Base-by-base conservation (phyloP, 495 filamentous ascomycete genomes). In the Haplographium delicatum region DNA sequence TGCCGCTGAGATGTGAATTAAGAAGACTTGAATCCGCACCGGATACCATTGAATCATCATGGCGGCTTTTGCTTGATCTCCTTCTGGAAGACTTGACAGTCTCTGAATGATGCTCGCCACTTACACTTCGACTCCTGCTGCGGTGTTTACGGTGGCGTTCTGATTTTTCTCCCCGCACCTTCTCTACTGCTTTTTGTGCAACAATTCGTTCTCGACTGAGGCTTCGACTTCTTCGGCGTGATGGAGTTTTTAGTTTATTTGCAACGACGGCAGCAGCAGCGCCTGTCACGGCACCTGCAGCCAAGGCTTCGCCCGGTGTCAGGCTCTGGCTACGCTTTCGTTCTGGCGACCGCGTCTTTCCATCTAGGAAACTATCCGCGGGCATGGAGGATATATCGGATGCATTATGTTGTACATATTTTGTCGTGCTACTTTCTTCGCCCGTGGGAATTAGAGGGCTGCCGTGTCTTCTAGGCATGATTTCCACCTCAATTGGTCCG, bases 301-400 rank as follows among this genome's bases (percentile, higher is more conserved):
- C 51, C 22, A 65, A 58, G 7, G 71, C 62, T 8, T 70, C 67
- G 3, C 50, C 62, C 30, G 44, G 31, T 52, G 75, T 72, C 37
- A 77, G 56, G 54, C 81, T 84, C 44, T 75, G 73, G 57, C 83
- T 86, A 33, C 77, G 71, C 42, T 76, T 76, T 38, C 72, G 72
- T 46, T 70, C 71, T 5, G 74, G 69, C 10, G 70, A 72, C 33
- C 47, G 53, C n/a, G 58, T 51, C 20, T 72, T 68, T 11, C 80
- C 84, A 60, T 95, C 90, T 10, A 96, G 73, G 74, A 96, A 89
- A 67, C 86, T 91, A 62, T 95, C 87, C 22, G 85, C 80, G 11
- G 89, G 90, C 74, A 95, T 93, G 9, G 85, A 88, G 0, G 90
- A 96, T 24, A 96, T 86, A 44, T 95, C 90, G 1, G 90, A 95